A percentile compares a stretch with the other conserved stretches of the same genome.
Evolutionary conservation across 257 asterid species (phyloP).

Genomic region (Solanum ossicruentum): DNA sequence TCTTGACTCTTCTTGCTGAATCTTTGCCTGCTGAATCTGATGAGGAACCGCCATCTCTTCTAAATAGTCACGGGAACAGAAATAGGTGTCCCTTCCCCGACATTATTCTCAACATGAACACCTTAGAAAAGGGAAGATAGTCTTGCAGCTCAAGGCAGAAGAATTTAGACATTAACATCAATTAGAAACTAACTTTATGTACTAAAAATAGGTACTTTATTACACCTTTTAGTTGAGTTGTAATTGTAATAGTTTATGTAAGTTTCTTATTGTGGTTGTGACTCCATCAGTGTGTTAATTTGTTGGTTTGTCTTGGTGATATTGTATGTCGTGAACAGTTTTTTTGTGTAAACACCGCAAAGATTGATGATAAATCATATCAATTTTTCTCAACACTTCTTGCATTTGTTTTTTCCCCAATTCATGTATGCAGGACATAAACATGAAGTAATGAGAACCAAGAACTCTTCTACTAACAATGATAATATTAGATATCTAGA

Average conservation of each 20-base stretch:
- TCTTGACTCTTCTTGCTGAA: slow-evolving; percentile 66
- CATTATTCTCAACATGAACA: slow-evolving; percentile 69
- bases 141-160: slow-evolving; percentile 37
- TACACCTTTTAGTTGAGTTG: too few species aligned
- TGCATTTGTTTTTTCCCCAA: not conserved
- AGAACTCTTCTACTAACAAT: not conserved
- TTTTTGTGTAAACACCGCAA: not conserved
- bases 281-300: not conserved
- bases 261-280: not conserved
- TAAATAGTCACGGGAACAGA: slow-evolving; percentile 55
- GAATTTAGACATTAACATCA: not conserved
- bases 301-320: not conserved
- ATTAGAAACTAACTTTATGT: too few species aligned
- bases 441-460: not conserved
- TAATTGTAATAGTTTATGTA: too few species aligned
- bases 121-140: slow-evolving; percentile 42
- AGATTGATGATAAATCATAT: not conserved
- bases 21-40: slow-evolving; percentile 56
- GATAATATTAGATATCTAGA: not conserved
- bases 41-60: slow-evolving; percentile 20
- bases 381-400: not conserved
- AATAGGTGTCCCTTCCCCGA: slow-evolving; percentile 87
- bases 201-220: too few species aligned
- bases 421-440: not conserved
- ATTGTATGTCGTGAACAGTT: not conserved